Evolutionary conservation across 441 rosid species (phyloP), one percentile per base, ranked within the genome.

Genomic region (Pelargonium cotyledonis): DNA sequence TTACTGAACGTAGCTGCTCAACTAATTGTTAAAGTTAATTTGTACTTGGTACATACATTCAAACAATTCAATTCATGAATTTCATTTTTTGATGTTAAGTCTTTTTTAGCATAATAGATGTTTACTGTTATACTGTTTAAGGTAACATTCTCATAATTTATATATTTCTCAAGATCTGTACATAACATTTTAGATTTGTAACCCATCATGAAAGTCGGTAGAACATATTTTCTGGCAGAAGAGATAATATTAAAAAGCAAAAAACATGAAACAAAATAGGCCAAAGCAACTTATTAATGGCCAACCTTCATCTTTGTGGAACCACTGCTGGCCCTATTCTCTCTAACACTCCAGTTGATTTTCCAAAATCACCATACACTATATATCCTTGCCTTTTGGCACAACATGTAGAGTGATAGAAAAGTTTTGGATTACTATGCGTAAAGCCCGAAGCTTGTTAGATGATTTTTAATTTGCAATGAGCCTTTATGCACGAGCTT

Each of bases 41-140:
- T 61, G 65, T 61, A 61, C 65, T 61, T 61, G 65, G 40, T 11
- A 29, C 29, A 61, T 11, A 35, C 40, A 35, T 23, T 57, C 62
- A 18, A 57, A 57, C 19, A 26, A 23, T 57, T 57, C 15, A 12
- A 57, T 16, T 16, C 10, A 43, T 43, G 47, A 43, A 43, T 43
- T 43, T 43, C 8, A 43, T 43, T 5, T 31, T 43, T 43, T 43
- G 47, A 43, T 43, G 11, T 43, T 5, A 1, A 31, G 1, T 9
- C 47, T 43, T 7, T 43, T 43, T 9, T 43, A 43, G 9, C 47
- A 51, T 51, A 51, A 51, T 12, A 51, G 57, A n/a, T 51, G n/a
- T 5, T 31, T 51, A 12, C 57, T 12, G 18, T 43, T 43, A 43
- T 43, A 43, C 47, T 7, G 1, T 43, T 7, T 43, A 43, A 43